phyloP scores from a whole-genome alignment of 306 rosid species.

The Oemleria cerasiformis region DNA sequence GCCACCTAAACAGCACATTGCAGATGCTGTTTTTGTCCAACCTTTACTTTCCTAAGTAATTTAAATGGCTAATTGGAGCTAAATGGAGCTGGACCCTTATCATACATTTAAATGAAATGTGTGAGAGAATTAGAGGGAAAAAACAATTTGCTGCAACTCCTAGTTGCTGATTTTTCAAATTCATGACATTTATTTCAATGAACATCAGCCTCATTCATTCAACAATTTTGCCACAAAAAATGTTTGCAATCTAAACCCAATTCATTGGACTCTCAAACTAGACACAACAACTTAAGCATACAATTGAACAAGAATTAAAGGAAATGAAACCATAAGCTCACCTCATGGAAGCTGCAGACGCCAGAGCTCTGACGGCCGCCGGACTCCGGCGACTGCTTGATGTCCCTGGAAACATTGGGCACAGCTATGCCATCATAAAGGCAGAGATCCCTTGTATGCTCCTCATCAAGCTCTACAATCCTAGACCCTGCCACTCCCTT shows the following conservation, averaged over 20 bases:
- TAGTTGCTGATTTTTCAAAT: not conserved
- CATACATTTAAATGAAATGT: not conserved
- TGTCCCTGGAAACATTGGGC: conserved; percentile 69
- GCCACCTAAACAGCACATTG: not conserved
- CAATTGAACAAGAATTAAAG: not conserved
- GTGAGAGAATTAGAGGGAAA: not conserved
- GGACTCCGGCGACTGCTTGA: conserved; percentile 42
- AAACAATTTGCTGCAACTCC: not conserved
- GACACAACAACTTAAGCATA: conserved; percentile 1
- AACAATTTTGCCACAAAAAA: not conserved
- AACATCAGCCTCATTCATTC: not conserved
- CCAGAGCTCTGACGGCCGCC: conserved; percentile 60
- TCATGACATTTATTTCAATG: not conserved
- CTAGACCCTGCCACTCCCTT: conserved; percentile 79
- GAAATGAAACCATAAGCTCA: conserved; percentile 8
- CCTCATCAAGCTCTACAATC: conserved; percentile 61
- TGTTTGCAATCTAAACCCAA: not conserved
- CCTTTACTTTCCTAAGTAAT: not conserved
- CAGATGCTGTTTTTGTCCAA: not conserved
- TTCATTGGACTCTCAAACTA: not conserved
- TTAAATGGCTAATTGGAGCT: not conserved
- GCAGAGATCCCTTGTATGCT: conserved; percentile 50
- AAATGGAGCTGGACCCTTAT: not conserved
- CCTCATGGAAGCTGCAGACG: conserved; percentile 72
- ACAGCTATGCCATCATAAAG: conserved; percentile 63